Conservation (phyloP, 306 rosid species). For the Vigna radiata region DNA sequence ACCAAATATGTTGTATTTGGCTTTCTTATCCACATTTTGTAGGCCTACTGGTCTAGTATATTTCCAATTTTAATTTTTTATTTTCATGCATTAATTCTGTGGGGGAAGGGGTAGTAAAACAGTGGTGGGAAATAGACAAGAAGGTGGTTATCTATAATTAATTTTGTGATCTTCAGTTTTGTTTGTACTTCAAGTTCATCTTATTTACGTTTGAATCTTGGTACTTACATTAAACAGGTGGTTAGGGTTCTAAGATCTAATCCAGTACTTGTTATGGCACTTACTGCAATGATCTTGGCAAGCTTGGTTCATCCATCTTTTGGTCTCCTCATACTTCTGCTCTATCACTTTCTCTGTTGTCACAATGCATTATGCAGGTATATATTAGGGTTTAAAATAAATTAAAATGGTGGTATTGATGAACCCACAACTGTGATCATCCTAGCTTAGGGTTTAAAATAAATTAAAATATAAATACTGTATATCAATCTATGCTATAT, state of each 20-base stretch:
- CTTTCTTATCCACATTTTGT: slow-evolving; percentile 26
- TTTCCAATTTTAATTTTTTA: slow-evolving; percentile 1
- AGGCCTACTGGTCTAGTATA: not conserved
- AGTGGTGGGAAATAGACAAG: slow-evolving; percentile 30
- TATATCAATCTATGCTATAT: too few species aligned
- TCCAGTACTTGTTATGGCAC: slow-evolving; percentile 65
- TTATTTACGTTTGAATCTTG: slow-evolving; percentile 43
- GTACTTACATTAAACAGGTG: slow-evolving; percentile 60
- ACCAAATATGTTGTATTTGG: slow-evolving; percentile 17
- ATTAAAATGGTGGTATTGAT: too few species aligned
- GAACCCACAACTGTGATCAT: not conserved
- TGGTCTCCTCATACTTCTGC: slow-evolving; percentile 74
- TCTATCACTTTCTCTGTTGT: slow-evolving; percentile 79
- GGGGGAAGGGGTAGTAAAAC: slow-evolving; percentile 27
- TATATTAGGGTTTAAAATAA: not conserved
- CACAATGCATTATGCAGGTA: slow-evolving; percentile 94
- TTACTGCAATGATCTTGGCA: slow-evolving; percentile 71
- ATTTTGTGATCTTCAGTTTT: slow-evolving; percentile 12
- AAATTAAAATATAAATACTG: too few species aligned
- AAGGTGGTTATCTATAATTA: slow-evolving; percentile 28
- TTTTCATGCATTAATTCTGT: slow-evolving; percentile 9
- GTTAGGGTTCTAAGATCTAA: slow-evolving; percentile 69
- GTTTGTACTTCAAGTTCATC: slow-evolving; percentile 30
- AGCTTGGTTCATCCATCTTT: slow-evolving; percentile 88
- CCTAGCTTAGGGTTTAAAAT: not conserved